A percentile compares a stretch with the other conserved stretches of the same genome.
These are phyloP conservation scores for Trichoderma koningii DNA, from an alignment of 2,329 filamentous ascomycete genomes.

Conservation along the genomic window DNA sequence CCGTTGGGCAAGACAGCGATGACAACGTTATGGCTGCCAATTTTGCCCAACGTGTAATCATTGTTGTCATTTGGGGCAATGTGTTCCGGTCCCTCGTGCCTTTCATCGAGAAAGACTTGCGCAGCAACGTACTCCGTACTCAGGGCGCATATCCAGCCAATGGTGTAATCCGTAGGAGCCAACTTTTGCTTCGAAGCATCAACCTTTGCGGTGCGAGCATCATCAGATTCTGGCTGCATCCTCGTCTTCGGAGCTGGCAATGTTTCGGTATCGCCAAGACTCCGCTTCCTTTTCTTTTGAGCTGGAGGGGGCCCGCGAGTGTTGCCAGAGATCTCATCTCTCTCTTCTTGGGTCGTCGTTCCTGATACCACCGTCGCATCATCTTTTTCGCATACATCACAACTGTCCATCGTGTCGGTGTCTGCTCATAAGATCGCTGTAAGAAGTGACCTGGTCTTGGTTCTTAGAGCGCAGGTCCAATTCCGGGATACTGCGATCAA, in stretches of 20 bases:
- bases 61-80: constrained; percentile 30
- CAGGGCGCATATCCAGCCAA: constrained; percentile 50
- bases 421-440: neutral
- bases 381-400: neutral
- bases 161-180: constrained; percentile 36
- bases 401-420: neutral
- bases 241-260: neutral
- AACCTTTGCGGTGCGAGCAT: neutral
- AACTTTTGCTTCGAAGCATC: neutral
- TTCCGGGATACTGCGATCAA: too few relatives aligned
- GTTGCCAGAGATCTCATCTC: too few relatives aligned
- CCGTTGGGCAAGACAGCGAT: constrained; percentile 30
- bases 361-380: too few relatives aligned
- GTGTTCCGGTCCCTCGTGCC: constrained; percentile 33
- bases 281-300: neutral
- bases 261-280: neutral
- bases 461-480: too few relatives aligned
- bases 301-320: too few relatives aligned
- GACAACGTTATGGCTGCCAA: constrained; percentile 32
- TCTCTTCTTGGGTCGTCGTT: neutral
- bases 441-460: neutral
- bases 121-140: constrained; percentile 42
- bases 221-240: neutral
- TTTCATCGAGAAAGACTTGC: constrained; percentile 31
- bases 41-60: constrained; percentile 29